These are phyloP conservation scores for Castanopsis chinensis DNA, from an alignment of 306 rosid species.

Conservation along the genomic window DNA sequence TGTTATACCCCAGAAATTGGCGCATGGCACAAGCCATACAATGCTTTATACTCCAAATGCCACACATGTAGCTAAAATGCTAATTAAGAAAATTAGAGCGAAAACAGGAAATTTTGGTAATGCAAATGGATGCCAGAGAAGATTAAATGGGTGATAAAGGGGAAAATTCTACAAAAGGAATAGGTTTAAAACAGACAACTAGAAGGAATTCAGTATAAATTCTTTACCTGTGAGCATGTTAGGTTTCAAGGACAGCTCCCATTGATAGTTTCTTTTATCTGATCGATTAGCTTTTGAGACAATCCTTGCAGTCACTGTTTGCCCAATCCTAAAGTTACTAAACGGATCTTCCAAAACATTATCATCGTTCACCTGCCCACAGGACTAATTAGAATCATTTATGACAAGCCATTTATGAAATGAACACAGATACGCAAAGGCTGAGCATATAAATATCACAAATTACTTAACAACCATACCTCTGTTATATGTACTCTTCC, in stretches of 20 bases:
- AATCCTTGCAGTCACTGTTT: conserved; percentile 68
- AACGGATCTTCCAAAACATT: conserved; percentile 62
- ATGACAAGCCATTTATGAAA: conserved; percentile 9
- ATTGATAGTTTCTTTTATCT: conserved; percentile 46
- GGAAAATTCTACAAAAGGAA: not conserved
- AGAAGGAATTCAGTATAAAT: not conserved
- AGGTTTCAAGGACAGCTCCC: conserved; percentile 81
- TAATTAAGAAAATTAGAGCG: not conserved
- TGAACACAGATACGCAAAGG: not conserved
- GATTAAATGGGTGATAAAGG: too few species aligned
- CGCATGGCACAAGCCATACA: not conserved
- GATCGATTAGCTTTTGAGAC: conserved; percentile 62
- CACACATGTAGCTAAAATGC: not conserved
- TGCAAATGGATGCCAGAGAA: not conserved
- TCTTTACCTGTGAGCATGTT: conserved; percentile 54
- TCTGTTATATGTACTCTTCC: conserved; percentile 89
- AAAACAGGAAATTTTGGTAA: not conserved
- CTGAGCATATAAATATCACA: conserved; percentile 9
- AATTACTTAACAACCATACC: conserved; percentile 38
- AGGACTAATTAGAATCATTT: not conserved
- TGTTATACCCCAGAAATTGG: not conserved
- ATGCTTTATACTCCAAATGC: not conserved
- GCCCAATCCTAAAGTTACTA: conserved; percentile 66
- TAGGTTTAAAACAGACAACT: conserved; percentile 3
- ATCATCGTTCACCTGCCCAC: conserved; percentile 59